These are phyloP conservation scores for Penicillium bovifimosum DNA, from an alignment of 495 filamentous ascomycete genomes.

Conservation along the genomic window DNA sequence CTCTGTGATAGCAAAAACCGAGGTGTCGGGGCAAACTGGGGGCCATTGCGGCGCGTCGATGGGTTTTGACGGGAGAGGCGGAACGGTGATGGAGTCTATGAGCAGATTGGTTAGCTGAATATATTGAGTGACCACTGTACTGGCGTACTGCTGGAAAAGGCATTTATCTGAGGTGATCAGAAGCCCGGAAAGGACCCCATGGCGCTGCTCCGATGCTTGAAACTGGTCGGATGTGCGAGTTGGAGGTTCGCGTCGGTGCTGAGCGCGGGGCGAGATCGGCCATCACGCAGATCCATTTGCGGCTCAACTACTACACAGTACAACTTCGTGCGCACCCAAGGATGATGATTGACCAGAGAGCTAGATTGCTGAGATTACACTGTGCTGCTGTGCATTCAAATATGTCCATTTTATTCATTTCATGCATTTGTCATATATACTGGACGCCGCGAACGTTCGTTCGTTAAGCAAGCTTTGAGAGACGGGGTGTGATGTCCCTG, in stretches of 20 bases:
- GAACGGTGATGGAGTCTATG: constrained; percentile 32
- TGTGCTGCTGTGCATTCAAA: too few species aligned
- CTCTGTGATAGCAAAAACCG: constrained; percentile 36
- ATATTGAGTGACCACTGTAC: background rate
- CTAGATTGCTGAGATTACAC: too few species aligned
- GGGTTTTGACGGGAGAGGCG: constrained; percentile 25
- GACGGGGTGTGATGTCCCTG: constrained; percentile 5
- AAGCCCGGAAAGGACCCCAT: background rate
- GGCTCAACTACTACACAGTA: background rate
- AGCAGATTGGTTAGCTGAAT: background rate
- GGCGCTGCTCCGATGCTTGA: background rate
- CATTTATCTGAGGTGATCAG: constrained; percentile 8
- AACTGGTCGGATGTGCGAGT: background rate
- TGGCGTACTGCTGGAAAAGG: constrained; percentile 13
- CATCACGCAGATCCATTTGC: constrained; percentile 3
- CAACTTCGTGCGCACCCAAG: too few species aligned
- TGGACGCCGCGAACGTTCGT: background rate
- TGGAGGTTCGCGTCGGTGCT: background rate
- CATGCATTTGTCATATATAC: background rate
- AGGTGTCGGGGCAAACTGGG: constrained; percentile 40
- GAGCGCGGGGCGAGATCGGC: background rate
- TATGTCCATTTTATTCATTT: background rate
- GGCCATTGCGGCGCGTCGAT: constrained; percentile 25
- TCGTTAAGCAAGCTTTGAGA: constrained; percentile 8
- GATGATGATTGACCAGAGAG: too few species aligned